These are phyloP conservation scores for Boletus huronensis DNA, from an alignment of 768 basidiomycete species.

Conservation along the genomic window DNA sequence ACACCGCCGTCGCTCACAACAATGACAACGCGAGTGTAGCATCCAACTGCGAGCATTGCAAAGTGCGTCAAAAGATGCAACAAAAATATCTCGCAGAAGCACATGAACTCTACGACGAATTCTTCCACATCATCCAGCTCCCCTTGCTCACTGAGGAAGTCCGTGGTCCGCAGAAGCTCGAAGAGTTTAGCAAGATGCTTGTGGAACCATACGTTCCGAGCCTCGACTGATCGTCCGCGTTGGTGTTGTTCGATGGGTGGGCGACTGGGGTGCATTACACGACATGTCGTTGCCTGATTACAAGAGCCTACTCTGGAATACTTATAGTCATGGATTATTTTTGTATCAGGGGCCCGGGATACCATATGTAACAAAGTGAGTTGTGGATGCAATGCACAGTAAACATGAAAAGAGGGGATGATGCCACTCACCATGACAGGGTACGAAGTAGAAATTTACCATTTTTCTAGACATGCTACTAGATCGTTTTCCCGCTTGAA, in stretches of 20 bases:
- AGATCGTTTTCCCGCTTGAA: no score
- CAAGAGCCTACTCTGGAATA: background rate
- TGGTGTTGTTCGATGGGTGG: background rate
- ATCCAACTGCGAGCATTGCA: constrained; percentile 94
- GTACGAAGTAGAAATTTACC: background rate
- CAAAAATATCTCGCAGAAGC: constrained; percentile 97
- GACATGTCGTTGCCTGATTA: background rate
- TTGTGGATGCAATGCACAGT: background rate
- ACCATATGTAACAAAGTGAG: constrained; percentile 6
- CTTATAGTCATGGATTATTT: constrained; percentile 9
- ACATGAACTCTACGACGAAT: constrained; percentile 95
- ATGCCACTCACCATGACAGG: no score
- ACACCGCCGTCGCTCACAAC: background rate
- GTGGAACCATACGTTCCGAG: constrained; percentile 70
- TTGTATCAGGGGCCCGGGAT: constrained; percentile 6
- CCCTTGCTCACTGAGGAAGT: constrained; percentile 97
- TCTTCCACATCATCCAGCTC: constrained; percentile 94
- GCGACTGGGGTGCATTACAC: background rate
- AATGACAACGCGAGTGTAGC: constrained; percentile 39
- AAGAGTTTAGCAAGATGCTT: constrained; percentile 90
- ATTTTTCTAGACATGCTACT: background rate
- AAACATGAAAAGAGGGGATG: background rate
- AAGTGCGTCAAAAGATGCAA: constrained; percentile 94
- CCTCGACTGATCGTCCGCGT: constrained; percentile 17
- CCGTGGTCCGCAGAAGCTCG: constrained; percentile 88